These are phyloP conservation scores for Magnolia changhungtana DNA, from an alignment of 164 flowering plant species.

Conservation along the genomic window DNA sequence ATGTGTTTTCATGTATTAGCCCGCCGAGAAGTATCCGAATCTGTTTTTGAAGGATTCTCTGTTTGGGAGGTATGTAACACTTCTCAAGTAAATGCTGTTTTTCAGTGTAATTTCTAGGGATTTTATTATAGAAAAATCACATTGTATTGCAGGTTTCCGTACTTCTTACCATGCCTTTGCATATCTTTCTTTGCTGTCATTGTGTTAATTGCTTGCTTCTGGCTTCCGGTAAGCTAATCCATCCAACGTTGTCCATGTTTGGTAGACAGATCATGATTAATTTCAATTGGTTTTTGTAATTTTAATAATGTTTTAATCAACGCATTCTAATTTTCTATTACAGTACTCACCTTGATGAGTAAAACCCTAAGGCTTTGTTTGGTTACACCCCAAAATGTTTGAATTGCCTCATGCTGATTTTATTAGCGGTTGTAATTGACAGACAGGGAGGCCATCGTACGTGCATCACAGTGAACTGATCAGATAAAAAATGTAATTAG, in stretches of 20 bases:
- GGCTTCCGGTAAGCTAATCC: slow-evolving; percentile 18
- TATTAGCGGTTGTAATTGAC: no score
- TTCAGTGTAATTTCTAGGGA: background rate
- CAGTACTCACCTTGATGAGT: no score
- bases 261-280: no score
- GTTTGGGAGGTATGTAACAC: slow-evolving; percentile 18
- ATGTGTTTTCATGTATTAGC: slow-evolving; percentile 5
- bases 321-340: no score
- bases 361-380: no score
- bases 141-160: slow-evolving; percentile 42
- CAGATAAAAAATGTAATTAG: no score
- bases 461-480: no score
- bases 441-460: no score
- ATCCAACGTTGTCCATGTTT: background rate
- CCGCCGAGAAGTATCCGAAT: slow-evolving; percentile 19
- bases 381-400: no score
- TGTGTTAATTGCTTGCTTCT: slow-evolving; percentile 32
- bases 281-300: no score
- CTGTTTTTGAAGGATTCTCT: slow-evolving; percentile 11
- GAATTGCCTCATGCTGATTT: no score
- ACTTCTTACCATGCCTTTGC: slow-evolving; percentile 55
- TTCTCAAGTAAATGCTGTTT: background rate
- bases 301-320: no score
- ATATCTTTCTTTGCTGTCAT: slow-evolving; percentile 39
- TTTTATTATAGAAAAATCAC: background rate